Percentiles rank a stretch among this genome's conserved stretches.
These are phyloP conservation scores for Chaetomium globosum DNA, from an alignment of 2,329 filamentous ascomycete genomes.

Conservation along the genomic window DNA sequence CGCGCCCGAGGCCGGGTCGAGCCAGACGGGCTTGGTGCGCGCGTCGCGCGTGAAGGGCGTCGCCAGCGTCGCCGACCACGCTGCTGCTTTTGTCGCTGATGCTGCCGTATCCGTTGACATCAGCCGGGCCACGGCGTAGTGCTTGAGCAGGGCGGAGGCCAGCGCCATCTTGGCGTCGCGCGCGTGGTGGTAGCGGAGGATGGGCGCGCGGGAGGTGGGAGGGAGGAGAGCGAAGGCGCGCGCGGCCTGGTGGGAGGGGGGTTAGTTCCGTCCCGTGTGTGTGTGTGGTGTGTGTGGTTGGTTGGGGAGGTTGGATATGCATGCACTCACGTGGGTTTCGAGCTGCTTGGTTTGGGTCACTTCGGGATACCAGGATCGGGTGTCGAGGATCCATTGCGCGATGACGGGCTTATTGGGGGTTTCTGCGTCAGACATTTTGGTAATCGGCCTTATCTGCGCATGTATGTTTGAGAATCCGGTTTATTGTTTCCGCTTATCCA, in stretches of 20 bases:
- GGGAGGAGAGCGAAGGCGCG: constrained; percentile 57
- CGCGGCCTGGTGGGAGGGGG: constrained; percentile 49
- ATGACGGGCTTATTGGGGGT: constrained; percentile 43
- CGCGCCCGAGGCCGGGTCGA: constrained; percentile 51
- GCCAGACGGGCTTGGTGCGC: constrained; percentile 58
- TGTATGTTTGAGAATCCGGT: background rate
- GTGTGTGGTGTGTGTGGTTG: no score
- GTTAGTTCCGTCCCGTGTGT: no score
- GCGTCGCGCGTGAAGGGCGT: constrained; percentile 55
- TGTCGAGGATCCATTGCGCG: constrained; percentile 66
- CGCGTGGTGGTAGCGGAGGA: constrained; percentile 66
- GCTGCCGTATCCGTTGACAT: no score
- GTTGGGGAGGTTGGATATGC: background rate
- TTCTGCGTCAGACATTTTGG: constrained; percentile 15
- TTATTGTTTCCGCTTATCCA: background rate
- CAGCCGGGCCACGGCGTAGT: constrained; percentile 64
- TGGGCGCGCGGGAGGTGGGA: constrained; percentile 57
- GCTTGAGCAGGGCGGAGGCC: constrained; percentile 73
- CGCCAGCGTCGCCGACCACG: constrained; percentile 1
- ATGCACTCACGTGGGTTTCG: constrained; percentile 47
- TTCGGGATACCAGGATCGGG: constrained; percentile 59
- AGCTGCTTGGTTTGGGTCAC: constrained; percentile 54
- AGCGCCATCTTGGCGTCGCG: constrained; percentile 75
- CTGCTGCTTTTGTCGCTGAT: no score
- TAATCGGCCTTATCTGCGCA: background rate